These are phyloP conservation scores for Penicillium maclennaniae DNA, from an alignment of 495 filamentous ascomycete genomes.

Conservation along the genomic window DNA sequence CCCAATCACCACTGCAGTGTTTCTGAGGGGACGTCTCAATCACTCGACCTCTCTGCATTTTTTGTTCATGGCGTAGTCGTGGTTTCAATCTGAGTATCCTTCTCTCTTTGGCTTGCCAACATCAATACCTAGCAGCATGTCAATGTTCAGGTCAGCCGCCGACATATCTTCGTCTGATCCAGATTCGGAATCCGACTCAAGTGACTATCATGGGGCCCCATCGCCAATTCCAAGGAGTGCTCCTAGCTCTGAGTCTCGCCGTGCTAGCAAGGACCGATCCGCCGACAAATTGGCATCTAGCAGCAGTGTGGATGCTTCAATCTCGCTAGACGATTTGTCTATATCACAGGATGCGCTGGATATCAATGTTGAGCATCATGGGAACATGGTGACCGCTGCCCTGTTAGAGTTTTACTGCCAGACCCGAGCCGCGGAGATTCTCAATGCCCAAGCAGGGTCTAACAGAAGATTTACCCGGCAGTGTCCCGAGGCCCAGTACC, in stretches of 20 bases:
- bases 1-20: background rate
- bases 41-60: background rate
- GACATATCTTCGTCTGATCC: constrained; percentile 41
- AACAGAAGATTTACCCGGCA: constrained; percentile 34
- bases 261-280: constrained; percentile 5
- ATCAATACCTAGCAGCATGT: constrained; percentile 29
- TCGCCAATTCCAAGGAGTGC: constrained; percentile 3
- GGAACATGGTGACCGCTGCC: constrained; percentile 42
- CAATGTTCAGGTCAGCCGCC: constrained; percentile 42
- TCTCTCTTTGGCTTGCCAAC: background rate
- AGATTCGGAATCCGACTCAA: constrained; percentile 26
- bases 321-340: constrained; percentile 21
- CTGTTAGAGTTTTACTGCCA: constrained; percentile 45
- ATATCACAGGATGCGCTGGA: constrained; percentile 23
- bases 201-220: constrained; percentile 12
- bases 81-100: background rate
- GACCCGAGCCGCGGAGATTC: constrained; percentile 42
- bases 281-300: constrained; percentile 8
- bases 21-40: background rate
- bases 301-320: constrained; percentile 10
- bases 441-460: constrained; percentile 38
- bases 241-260: background rate
- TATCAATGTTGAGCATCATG: constrained; percentile 34
- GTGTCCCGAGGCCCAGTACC: constrained; percentile 40
- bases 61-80: constrained; percentile 2